Percentiles rank a stretch among this genome's conserved stretches.
Evolutionary conservation across 2,329 filamentous ascomycete genomes (phyloP).

Genomic region (Botrytis deweyae): DNA sequence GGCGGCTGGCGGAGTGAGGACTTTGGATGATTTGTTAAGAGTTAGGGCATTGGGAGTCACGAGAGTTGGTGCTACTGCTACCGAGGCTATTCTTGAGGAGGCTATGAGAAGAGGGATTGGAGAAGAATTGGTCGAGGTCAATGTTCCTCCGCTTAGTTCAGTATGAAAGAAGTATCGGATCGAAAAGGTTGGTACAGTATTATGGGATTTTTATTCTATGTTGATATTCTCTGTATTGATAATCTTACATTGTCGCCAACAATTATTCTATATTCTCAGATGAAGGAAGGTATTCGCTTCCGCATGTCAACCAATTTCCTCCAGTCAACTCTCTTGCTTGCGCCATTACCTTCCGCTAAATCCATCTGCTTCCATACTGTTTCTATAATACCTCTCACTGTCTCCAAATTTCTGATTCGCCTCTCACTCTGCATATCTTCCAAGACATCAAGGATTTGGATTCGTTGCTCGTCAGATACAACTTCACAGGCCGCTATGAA

Average conservation of each 20-base stretch:
- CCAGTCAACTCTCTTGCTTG: constrained; percentile 18
- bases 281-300: constrained; percentile 18
- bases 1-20: constrained; percentile 57
- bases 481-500: constrained; percentile 50
- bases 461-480: constrained; percentile 44
- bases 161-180: background rate
- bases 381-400: constrained; percentile 47
- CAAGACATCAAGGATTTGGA: constrained; percentile 44
- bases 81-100: constrained; percentile 54
- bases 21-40: constrained; percentile 55
- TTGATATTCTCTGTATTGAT: background rate
- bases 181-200: background rate
- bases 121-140: constrained; percentile 26
- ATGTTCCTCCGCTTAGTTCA: constrained; percentile 18
- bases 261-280: constrained; percentile 20
- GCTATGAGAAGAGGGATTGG: constrained; percentile 51
- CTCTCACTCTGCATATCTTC: constrained; percentile 46
- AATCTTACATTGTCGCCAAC: background rate
- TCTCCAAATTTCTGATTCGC: constrained; percentile 48
- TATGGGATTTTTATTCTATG: background rate
- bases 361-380: constrained; percentile 49
- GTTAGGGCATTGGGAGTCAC: constrained; percentile 55
- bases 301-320: constrained; percentile 20
- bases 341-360: constrained; percentile 30
- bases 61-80: constrained; percentile 57